phyloP scores from a whole-genome alignment of 768 basidiomycete species.

The Myochromella boudieri region DNA sequence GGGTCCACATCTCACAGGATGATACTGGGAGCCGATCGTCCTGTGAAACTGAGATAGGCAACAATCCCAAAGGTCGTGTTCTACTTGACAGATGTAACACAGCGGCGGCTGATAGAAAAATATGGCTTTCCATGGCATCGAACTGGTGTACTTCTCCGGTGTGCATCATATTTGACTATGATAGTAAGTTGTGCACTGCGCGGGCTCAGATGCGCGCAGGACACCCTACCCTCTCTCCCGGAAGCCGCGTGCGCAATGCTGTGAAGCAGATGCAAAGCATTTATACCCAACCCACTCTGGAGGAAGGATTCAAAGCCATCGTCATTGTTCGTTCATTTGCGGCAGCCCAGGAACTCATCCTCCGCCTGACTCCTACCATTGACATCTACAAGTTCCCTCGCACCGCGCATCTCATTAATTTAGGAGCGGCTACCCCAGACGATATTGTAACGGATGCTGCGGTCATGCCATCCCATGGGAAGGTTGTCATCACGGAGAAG shows the following conservation, averaged over 20 bases:
- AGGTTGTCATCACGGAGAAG: constrained; percentile 59
- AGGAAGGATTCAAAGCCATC: constrained; percentile 56
- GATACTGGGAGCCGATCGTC: constrained; percentile 47
- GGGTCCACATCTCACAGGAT: constrained; percentile 56
- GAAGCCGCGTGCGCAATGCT: constrained; percentile 52
- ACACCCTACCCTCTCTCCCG: constrained; percentile 62
- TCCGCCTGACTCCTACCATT: constrained; percentile 40
- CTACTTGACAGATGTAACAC: constrained; percentile 62
- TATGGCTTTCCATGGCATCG: constrained; percentile 49
- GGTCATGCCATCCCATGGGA: constrained; percentile 19
- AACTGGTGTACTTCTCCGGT: constrained; percentile 46
- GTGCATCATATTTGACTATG: constrained; percentile 58
- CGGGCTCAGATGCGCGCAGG: constrained; percentile 55
- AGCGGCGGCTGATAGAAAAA: constrained; percentile 42
- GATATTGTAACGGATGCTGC: constrained; percentile 40
- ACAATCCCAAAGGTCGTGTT: constrained; percentile 34
- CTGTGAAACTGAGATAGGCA: constrained; percentile 53
- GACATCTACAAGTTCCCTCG: constrained; percentile 58
- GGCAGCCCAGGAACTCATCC: constrained; percentile 48
- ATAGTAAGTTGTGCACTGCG: constrained; percentile 44
- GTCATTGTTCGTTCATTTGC: constrained; percentile 48
- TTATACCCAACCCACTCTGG: constrained; percentile 42
- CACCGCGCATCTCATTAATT: constrained; percentile 57
- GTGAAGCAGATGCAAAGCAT: constrained; percentile 51
- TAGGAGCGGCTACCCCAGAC: constrained; percentile 56